Base-by-base conservation (phyloP, 2,329 filamentous ascomycete species). In the Thelonectria rubi region DNA sequence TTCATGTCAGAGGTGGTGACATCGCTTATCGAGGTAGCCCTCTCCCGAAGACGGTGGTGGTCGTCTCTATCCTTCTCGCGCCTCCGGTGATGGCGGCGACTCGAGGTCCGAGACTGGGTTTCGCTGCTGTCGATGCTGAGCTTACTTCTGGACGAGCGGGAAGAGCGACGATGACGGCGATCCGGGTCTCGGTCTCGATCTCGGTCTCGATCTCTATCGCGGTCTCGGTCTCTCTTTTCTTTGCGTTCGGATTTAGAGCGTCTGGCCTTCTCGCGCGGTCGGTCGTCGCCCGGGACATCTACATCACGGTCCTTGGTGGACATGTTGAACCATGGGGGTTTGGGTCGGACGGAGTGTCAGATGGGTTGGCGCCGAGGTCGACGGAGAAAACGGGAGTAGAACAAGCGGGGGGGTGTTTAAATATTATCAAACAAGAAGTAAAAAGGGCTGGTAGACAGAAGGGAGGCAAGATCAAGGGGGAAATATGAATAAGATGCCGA, bases 1-100 rank as follows among this genome's bases (percentile, higher is more conserved):
- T 76, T 74, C 52, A 84, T 73, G 70, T 83, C 81, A 20, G 81
- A 82, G 12, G 60, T 61, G 15, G 83, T 80, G 47, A 85, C 73
- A 55, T 86, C 82, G 50, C 81, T 81, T 71, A 81, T 80, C 40
- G 80, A 81, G 42, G 74, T 67, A 42, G 68, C 65, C 26, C 67
- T 71, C 17, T 68, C 65, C 24, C 68, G 69, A 34, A 58, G 58
- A 58, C 53, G 63, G 47, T 76, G 75, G 59, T 60, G 61, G 15
- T 75, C 76, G 55, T 80, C 77, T 63, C 70, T 75, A 20, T 78
- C 70, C 56, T 69, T 72, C 10, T 77, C 74, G 17, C 58, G 52
- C 56, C 66, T 71, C 26, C 70, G 74, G 60, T 73, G 68, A 52
- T 74, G 76, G 12, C 72, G 73, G 50, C 69, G 73, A 32, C 72